Base-by-base conservation (phyloP, 2,329 filamentous ascomycete genomes). In the Alternaria sp. region DNA sequence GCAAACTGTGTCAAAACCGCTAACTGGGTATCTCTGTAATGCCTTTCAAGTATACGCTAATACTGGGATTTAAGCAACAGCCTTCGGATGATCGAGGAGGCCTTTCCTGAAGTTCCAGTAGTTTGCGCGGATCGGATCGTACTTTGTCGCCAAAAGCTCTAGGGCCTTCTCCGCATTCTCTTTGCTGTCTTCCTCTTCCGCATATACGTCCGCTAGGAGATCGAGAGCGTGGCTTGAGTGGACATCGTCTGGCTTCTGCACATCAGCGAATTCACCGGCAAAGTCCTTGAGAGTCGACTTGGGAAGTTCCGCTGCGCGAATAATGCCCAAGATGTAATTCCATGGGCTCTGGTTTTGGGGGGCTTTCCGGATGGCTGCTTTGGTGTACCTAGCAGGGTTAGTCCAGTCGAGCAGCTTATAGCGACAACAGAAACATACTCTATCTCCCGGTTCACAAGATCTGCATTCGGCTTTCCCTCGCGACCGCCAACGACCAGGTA, bases 341-440 rank as follows among this genome's bases (percentile, higher is more conserved):
- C 95, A 99, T 1, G 93, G 86, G 67, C 91, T 94, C 77, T 93
- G 91, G 77, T 98, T 99, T 83, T 98, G 93, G 44, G 95, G 95
- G 39, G 93, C 93, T 62, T 90, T 81, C 33, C 81, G 78, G 61
- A 96, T 92, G 73, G 90, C 91, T 46, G 84, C 82, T 79, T 92
- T 84, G 6, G 90, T 87, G 60, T 80, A 83, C 13, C 77, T 80
- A 61, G 41, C 33, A 3, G 28, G 21, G 61, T 76, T 49, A 75
- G 65, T 51, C 58, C 31, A 9, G 56, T 69, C 41, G 31, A 67
- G 37, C 26, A 33, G 51, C n/a, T 17, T 8, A 42, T 21, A 21
- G 44, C 24, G 8, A 28, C 29, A 51, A 23, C 37, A 55, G 37
- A 10, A 40, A 69, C 77, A 26, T 89, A 96, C 61, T 82, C 80